Evolutionary conservation across 495 filamentous ascomycete species (phyloP).

Genomic region (Penicillium arizonense): DNA sequence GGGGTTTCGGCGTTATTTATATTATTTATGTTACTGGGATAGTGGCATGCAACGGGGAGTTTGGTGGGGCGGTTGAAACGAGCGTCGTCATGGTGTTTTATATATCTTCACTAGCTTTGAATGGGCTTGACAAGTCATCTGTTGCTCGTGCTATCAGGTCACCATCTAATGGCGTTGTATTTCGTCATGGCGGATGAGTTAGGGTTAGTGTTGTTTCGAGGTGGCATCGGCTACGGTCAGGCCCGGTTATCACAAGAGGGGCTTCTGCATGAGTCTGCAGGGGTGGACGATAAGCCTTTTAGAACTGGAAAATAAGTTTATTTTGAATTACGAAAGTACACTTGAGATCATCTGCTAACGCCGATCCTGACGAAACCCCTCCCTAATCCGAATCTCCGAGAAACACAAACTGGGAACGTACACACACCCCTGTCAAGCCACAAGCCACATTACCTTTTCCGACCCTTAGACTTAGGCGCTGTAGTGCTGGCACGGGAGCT

Average conservation of each 20-base stretch:
- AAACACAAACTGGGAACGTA: slow-evolving; percentile 12
- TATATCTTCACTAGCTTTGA: not conserved
- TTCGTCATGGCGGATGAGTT: slow-evolving; percentile 22
- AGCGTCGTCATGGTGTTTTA: not conserved
- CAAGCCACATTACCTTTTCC: slow-evolving; percentile 42
- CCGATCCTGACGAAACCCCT: slow-evolving; percentile 13
- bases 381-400: slow-evolving; percentile 4
- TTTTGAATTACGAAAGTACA: slow-evolving; percentile 21
- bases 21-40: not conserved
- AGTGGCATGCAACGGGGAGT: not conserved
- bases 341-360: slow-evolving; percentile 23
- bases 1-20: not conserved
- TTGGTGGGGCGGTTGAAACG: not conserved
- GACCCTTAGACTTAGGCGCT: slow-evolving; percentile 45
- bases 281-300: slow-evolving; percentile 18
- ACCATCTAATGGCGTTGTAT: not conserved
- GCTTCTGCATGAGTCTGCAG: not conserved
- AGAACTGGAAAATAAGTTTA: slow-evolving; percentile 13
- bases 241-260: slow-evolving; percentile 1
- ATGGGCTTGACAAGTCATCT: not conserved
- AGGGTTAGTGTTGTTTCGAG: slow-evolving; percentile 9
- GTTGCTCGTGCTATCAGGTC: not conserved
- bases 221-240: slow-evolving; percentile 18
- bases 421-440: slow-evolving; percentile 5
- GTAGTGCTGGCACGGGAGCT: slow-evolving; percentile 59